Base-by-base conservation (phyloP, 306 rosid genomes). In the Prinsepia uniflora region DNA sequence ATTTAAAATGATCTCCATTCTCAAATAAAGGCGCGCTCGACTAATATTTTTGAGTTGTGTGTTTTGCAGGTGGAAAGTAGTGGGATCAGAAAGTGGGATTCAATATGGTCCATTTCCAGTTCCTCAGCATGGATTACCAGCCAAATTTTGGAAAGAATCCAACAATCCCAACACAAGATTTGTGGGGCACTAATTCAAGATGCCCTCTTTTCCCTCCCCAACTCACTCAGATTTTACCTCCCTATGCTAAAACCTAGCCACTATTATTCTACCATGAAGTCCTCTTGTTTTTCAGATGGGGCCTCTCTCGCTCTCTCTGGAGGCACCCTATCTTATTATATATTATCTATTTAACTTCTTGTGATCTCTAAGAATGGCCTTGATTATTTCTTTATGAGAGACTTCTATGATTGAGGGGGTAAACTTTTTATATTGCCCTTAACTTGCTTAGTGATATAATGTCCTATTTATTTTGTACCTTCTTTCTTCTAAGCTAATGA, bases 21-120 rank as follows among this genome's bases (percentile, higher is more conserved):
- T 24, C 30, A 2, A 24, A 52, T 66, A 4, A 10, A 3, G 12
- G 22, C 43, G 63, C 24, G 66, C 12, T 74, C 46, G 7, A 66
- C 58, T 56, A 1, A 34, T 39, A 43, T 65, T 62, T 5, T 17
- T 3, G 17, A 53, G 10, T 42, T 53, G 66, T 62, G 64, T 68
- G 41, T 56, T 84, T 83, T 24, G 79, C 84, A 92, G 98, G 88
- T 92, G 96, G 96, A 84, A 92, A 68, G 87, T 88, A 18, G 85
- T 81, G 83, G 96, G 78, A 84, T 52, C 74, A 67, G 45, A 81
- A 49, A 82, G 78, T 40, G 96, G 96, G 73, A 78, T 90, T 82
- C 86, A 90, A 70, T 92, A 90, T 64, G 80, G 92, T 75, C 98
- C 98, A 78, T 92, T 92, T 76, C 98, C 98, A 74, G 84, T 92